A percentile compares a stretch with the other conserved stretches of the same genome.
These are phyloP conservation scores for Diaporthe sp. DNA, from an alignment of 2,329 filamentous ascomycete genomes.

Conservation along the genomic window DNA sequence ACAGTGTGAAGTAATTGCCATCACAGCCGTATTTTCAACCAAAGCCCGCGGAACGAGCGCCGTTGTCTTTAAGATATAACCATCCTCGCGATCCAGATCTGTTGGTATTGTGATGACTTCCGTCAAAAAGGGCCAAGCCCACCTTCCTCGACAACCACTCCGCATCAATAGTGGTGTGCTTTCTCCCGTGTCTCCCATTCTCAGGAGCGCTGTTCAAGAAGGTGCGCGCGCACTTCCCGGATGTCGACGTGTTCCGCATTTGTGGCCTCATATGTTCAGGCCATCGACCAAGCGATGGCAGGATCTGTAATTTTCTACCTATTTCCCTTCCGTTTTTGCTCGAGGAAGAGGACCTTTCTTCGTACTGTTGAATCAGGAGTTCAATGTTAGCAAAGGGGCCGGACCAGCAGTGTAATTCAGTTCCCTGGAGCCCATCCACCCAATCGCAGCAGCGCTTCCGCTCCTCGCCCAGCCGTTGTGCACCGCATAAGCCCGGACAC, in stretches of 20 bases:
- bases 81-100: background rate
- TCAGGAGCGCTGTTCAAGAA: background rate
- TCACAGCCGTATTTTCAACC: background rate
- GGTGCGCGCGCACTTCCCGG: background rate
- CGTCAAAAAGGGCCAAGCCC: background rate
- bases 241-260: background rate
- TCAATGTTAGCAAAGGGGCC: background rate
- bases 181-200: background rate
- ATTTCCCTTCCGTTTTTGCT: slow-evolving; percentile 85
- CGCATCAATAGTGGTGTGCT: background rate
- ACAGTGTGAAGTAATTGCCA: background rate
- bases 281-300: background rate
- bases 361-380: slow-evolving; percentile 72
- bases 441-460: background rate
- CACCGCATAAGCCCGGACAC: background rate
- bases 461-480: background rate
- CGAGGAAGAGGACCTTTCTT: slow-evolving; percentile 95
- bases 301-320: slow-evolving; percentile 47
- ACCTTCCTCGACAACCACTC: background rate
- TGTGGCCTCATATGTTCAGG: background rate
- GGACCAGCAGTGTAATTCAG: background rate
- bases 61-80: background rate
- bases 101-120: background rate
- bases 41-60: background rate
- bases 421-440: background rate